Evolutionary conservation across 1,284 basidiomycete species (phyloP).

Genomic region (Ceratobasidium sp.): DNA sequence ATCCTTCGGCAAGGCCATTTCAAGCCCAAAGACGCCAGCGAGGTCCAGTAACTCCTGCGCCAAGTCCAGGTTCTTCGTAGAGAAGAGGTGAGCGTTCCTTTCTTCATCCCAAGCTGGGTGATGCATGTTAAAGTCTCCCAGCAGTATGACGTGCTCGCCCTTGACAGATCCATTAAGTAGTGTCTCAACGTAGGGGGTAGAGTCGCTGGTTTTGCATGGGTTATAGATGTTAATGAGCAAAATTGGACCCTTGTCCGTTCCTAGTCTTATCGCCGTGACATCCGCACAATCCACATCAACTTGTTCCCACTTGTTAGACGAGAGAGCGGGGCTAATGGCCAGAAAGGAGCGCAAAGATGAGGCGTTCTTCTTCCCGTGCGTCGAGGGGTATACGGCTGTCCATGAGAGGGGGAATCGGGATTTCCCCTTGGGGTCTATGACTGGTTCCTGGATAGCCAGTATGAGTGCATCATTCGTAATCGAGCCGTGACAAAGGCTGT

Average conservation of each 20-base stretch:
- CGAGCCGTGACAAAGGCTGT: not conserved
- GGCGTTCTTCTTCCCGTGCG: not conserved
- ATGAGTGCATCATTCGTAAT: not conserved
- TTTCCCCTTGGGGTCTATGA: not conserved
- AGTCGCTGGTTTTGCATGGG: not conserved
- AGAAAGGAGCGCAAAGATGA: not conserved
- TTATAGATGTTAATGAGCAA: constrained; percentile 17
- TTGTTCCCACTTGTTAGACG: constrained; percentile 10
- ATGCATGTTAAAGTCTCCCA: constrained; percentile 67
- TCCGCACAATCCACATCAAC: not conserved
- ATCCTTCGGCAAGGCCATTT: constrained; percentile 54
- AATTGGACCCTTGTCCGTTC: not conserved
- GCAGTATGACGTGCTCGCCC: not conserved
- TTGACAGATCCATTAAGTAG: not conserved
- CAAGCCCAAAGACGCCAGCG: constrained; percentile 50
- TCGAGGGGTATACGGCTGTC: not conserved
- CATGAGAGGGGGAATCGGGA: not conserved
- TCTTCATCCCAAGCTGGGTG: constrained; percentile 57
- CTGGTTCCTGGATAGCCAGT: constrained; percentile 12
- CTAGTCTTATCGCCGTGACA: not conserved
- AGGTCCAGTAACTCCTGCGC: constrained; percentile 53
- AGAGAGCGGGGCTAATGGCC: not conserved
- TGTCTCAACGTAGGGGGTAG: not conserved
- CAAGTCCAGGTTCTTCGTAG: constrained; percentile 39
- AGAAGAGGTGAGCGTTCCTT: constrained; percentile 59